Evolutionary conservation across 2,329 filamentous ascomycete genomes (phyloP).

Genomic region (Ophiostoma ulmi): DNA sequence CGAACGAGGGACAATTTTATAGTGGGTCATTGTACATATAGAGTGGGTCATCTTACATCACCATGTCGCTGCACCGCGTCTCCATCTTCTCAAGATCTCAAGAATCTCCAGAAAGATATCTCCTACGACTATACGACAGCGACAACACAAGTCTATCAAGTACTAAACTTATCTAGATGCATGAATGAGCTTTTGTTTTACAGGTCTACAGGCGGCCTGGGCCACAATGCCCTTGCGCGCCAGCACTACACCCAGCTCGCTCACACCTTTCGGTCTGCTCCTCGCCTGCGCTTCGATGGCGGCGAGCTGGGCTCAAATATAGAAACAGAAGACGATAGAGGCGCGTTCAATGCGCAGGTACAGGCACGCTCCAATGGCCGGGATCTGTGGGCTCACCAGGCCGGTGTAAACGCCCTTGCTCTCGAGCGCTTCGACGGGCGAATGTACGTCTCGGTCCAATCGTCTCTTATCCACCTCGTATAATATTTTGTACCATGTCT

Average conservation of each 20-base stretch:
- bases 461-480: too few relatives aligned
- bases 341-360: not conserved
- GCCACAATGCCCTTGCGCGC: slow-evolving; percentile 58
- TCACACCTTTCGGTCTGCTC: slow-evolving; percentile 62
- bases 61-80: not conserved
- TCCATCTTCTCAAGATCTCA: not conserved
- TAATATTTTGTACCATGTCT: not conserved
- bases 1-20: not conserved
- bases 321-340: slow-evolving; percentile 26
- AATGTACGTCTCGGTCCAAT: slow-evolving; percentile 43
- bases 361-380: not conserved
- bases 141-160: not conserved
- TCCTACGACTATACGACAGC: not conserved
- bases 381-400: slow-evolving; percentile 61
- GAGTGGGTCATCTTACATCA: not conserved
- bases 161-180: not conserved
- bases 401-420: slow-evolving; percentile 72
- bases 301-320: slow-evolving; percentile 40
- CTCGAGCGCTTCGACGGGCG: slow-evolving; percentile 78
- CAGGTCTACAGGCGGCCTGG: slow-evolving; percentile 59
- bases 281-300: slow-evolving; percentile 66
- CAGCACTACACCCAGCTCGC: slow-evolving; percentile 62
- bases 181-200: slow-evolving; percentile 8
- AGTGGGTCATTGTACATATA: not conserved
- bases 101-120: not conserved